Evolutionary conservation across 1,284 basidiomycete species (phyloP), one percentile per base, ranked within the genome.

Genomic region (Ceratobasidium sp.): DNA sequence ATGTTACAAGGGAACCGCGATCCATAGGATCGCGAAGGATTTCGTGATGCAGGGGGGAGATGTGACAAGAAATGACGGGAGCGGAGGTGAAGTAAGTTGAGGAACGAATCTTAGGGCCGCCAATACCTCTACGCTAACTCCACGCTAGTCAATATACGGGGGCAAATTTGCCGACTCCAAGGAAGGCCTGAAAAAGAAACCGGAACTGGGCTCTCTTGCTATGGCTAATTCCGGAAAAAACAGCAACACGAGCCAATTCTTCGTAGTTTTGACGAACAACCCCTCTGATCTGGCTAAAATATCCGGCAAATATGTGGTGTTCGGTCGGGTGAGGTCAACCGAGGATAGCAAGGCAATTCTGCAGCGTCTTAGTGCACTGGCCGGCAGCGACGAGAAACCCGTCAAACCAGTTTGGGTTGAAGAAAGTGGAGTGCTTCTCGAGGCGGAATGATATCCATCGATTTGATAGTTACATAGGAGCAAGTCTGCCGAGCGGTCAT

Each of bases 21-120:
- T 87, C 1, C 85, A 85, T 76, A 79, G 84, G 16, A 80, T 85
- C 73, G 82, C 84, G 53, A 81, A 82, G 74, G 84, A 79, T 26
- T 86, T 85, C 71, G 79, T 85, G 6, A 84, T 82, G 2, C 85
- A 87, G 75, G 84, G 84, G 10, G 84, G 85, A 1, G 85, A 87
- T 74, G 77, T 85, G 48, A 85, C 84, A n/a, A 77, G 85, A 62
- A 81, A 82, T 12, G 85, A 86, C 75, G 85, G 85, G 32, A 84
- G 81, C 59, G 84, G 85, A 3, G 85, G 85, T 5, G 85, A 86
- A 81, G 83, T 83, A 69, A 50, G 80, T 76, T 16, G 9, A 16
- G 52, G 9, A 1, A 41, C 21, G 50, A n/a, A 39, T 39, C 5
- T 39, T 14, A 39, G 1, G 8, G 41, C 21, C 41, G 1, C 34